These are phyloP conservation scores for Diversispora eburnea DNA, from an alignment of 192 early-diverging fungal species.

Conservation along the genomic window DNA sequence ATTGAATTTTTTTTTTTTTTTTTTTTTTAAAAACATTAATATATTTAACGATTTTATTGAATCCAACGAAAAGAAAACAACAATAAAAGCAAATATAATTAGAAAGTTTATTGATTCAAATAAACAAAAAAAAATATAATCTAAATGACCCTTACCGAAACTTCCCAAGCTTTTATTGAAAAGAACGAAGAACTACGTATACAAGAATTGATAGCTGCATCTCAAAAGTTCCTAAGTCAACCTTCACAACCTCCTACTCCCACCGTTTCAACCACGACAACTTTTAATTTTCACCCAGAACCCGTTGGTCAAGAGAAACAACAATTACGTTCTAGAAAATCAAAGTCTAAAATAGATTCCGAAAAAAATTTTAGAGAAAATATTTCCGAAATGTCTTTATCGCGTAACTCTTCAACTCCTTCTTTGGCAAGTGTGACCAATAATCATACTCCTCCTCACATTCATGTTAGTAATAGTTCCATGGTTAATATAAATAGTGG, in stretches of 20 bases:
- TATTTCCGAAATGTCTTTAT: conserved; percentile 9
- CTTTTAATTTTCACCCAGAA: conserved; percentile 10
- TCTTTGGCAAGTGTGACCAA: not conserved
- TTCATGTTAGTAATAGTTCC: conserved; percentile 20
- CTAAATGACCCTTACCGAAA: conserved; percentile 18
- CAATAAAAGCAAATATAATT: no score
- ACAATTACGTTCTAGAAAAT: not conserved
- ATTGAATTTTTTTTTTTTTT: no score
- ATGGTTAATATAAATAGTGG: conserved; percentile 23
- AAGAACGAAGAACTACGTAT: conserved; percentile 4
- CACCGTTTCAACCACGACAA: not conserved
- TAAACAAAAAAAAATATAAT: no score
- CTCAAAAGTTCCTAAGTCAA: conserved; percentile 12
- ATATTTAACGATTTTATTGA: no score
- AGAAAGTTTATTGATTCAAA: no score
- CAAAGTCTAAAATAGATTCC: not conserved
- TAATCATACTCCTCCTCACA: not conserved
- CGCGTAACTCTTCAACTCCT: conserved; percentile 15
- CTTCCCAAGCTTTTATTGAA: not conserved
- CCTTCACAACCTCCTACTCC: not conserved
- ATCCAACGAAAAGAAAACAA: no score
- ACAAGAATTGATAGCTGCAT: conserved; percentile 5
- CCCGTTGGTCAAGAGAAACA: not conserved
- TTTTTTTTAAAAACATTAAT: no score
- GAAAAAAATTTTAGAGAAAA: not conserved